Conservation (phyloP, 345 rosid species). For the Linum tenue region DNA sequence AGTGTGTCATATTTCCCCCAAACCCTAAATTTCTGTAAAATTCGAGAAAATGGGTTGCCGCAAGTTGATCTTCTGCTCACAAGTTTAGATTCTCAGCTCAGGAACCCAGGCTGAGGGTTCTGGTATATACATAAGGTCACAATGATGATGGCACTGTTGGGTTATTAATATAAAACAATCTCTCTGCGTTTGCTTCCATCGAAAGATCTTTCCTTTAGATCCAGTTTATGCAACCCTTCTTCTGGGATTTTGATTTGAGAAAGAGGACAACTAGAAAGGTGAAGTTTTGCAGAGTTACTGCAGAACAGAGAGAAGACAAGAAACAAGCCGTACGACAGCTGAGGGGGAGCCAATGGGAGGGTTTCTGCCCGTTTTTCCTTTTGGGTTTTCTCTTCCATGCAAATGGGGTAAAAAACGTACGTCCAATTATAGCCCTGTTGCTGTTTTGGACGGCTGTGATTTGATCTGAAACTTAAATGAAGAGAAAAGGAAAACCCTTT, state of each 20-base stretch:
- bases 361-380: constrained; percentile 14
- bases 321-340: constrained; percentile 24
- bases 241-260: background rate
- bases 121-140: too few species aligned
- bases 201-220: constrained; percentile 42
- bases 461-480: constrained; percentile 18
- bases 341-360: constrained; percentile 35
- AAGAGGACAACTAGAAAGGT: too few species aligned
- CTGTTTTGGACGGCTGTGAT: constrained; percentile 43
- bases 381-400: constrained; percentile 26
- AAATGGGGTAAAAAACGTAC: too few species aligned
- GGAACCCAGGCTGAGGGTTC: too few species aligned
- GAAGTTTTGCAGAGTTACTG: too few species aligned
- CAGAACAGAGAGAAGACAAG: background rate
- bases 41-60: background rate
- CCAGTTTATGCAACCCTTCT: constrained; percentile 3
- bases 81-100: too few species aligned
- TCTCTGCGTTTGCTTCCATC: constrained; percentile 12
- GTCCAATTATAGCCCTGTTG: constrained; percentile 24
- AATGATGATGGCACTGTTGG: constrained; percentile 20
- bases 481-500: background rate
- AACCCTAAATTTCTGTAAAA: constrained; percentile 13
- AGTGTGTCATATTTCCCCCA: constrained; percentile 8
- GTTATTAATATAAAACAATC: constrained; percentile 9
- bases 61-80: too few species aligned